These are phyloP conservation scores for Sistotremastrum niveocremeum DNA, from an alignment of 768 basidiomycete species.

Conservation along the genomic window DNA sequence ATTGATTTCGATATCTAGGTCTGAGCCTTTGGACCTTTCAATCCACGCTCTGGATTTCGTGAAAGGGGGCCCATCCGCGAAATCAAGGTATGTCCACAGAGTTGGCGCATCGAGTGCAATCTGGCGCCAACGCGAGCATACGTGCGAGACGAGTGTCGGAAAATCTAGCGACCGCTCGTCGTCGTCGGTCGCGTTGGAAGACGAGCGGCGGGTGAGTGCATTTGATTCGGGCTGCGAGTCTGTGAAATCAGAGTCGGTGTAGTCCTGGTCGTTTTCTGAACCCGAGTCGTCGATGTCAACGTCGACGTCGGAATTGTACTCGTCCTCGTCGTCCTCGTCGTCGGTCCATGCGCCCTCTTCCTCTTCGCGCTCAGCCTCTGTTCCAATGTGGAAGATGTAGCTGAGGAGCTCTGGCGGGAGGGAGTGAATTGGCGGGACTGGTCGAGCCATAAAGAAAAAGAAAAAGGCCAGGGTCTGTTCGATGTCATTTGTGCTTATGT, in stretches of 20 bases:
- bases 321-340: conserved; percentile 19
- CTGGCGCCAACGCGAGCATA: conserved; percentile 47
- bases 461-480: background rate
- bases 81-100: conserved; percentile 32
- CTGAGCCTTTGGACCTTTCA: no score
- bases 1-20: no score
- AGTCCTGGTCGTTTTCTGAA: conserved; percentile 14
- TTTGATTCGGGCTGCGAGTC: conserved; percentile 8
- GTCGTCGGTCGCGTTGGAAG: background rate
- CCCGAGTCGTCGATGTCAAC: conserved; percentile 14
- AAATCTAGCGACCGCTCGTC: conserved; percentile 20
- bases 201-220: background rate
- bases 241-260: conserved; percentile 7
- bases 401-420: no score
- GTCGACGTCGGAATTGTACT: conserved; percentile 21
- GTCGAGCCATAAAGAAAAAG: background rate
- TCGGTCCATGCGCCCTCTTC: no score
- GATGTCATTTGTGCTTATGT: background rate
- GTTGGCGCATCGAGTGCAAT: conserved; percentile 36
- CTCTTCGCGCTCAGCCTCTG: no score
- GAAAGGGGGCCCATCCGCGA: no score
- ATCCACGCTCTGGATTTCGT: no score
- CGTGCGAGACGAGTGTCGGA: conserved; percentile 44
- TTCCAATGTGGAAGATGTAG: no score
- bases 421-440: conserved; percentile 11